Percentiles rank a stretch among this genome's conserved stretches.
Evolutionary conservation across 2,329 filamentous ascomycete species (phyloP).

Genomic region (Cryoendolithus antarcticus): DNA sequence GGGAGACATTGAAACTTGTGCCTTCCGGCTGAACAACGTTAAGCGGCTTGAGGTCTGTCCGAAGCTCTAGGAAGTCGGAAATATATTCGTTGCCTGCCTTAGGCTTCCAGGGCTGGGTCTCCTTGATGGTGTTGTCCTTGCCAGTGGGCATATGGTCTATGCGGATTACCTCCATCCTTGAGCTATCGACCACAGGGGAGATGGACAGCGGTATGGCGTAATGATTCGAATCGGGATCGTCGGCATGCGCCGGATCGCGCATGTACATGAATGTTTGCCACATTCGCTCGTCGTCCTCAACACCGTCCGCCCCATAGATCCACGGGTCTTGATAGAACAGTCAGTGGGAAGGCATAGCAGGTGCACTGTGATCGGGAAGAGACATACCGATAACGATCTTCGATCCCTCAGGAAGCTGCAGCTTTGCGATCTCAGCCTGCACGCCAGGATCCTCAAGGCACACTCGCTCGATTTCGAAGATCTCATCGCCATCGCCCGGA

Average conservation of each 20-base stretch:
- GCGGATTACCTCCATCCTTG: conserved; percentile 51
- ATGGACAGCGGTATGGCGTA: conserved; percentile 57
- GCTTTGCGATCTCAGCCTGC: conserved; percentile 45
- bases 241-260: conserved; percentile 46
- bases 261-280: conserved; percentile 58
- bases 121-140: conserved; percentile 45
- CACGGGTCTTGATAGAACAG: background rate
- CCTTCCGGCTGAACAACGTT: conserved; percentile 61
- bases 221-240: conserved; percentile 53
- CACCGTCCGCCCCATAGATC: conserved; percentile 30
- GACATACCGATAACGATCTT: conserved; percentile 39
- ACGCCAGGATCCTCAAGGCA: conserved; percentile 45
- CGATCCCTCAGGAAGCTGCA: conserved; percentile 45
- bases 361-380: too few relatives aligned
- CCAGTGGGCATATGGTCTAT: conserved; percentile 61
- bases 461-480: conserved; percentile 44
- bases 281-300: conserved; percentile 35
- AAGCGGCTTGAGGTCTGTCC: conserved; percentile 49
- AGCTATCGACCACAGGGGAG: conserved; percentile 53
- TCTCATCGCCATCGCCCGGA: conserved; percentile 47
- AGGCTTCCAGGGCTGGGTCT: conserved; percentile 45
- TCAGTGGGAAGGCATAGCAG: background rate
- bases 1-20: conserved; percentile 48
- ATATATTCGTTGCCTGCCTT: conserved; percentile 54
- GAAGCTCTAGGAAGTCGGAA: conserved; percentile 37